Evolutionary conservation across 2,329 filamentous ascomycete species (phyloP).

Genomic region (Triangularia setosa): DNA sequence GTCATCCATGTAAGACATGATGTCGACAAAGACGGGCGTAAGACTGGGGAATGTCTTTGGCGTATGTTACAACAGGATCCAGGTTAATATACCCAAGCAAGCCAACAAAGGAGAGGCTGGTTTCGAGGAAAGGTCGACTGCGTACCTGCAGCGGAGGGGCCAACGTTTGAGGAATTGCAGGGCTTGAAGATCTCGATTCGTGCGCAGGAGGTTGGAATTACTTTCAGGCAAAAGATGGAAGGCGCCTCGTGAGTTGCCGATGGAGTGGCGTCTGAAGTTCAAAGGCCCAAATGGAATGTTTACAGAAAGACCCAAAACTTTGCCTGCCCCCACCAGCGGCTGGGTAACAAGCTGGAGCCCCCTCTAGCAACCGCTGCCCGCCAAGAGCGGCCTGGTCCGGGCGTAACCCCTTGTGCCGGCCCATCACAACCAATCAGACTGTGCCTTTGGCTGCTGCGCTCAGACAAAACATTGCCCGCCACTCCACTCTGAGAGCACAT

Average conservation of each 20-base stretch:
- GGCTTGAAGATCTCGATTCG: not conserved
- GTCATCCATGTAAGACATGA: constrained; percentile 57
- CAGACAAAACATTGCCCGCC: constrained; percentile 1
- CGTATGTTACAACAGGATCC: constrained; percentile 11
- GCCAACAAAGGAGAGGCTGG: not conserved
- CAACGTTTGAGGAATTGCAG: constrained; percentile 15
- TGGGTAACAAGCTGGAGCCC: constrained; percentile 17
- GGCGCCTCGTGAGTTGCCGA: not conserved
- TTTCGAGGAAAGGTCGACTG: not conserved
- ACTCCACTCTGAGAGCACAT: not conserved
- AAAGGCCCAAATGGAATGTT: constrained; percentile 20
- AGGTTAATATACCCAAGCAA: constrained; percentile 15
- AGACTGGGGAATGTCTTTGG: constrained; percentile 11
- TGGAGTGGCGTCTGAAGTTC: constrained; percentile 8
- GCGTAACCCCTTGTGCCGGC: not conserved
- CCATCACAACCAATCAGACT: not conserved
- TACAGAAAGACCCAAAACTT: constrained; percentile 19
- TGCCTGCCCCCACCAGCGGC: constrained; percentile 15
- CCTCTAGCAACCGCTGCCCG: constrained; percentile 21
- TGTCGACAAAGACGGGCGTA: constrained; percentile 13
- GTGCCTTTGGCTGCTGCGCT: not conserved
- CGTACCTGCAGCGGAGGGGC: constrained; percentile 21
- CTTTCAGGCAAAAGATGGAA: not conserved
- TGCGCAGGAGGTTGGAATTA: not conserved
- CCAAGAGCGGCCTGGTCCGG: constrained; percentile 4